Conservation (phyloP, 805 yeast species). For the Saturnispora quitensis region DNA sequence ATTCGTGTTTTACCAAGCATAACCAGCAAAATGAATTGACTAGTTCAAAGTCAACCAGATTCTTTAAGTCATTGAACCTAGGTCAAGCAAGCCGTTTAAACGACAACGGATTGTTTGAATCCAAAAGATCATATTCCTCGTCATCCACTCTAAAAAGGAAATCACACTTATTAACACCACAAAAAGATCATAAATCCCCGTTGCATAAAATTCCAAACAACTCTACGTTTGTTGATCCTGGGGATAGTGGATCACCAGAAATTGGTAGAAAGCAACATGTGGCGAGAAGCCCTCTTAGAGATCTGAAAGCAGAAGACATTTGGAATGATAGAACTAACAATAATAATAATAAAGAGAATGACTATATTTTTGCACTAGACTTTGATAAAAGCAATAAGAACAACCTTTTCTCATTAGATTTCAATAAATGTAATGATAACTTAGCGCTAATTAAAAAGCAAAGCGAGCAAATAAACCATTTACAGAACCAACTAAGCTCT, state of each 20-base stretch:
- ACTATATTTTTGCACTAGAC: slow-evolving; percentile 1
- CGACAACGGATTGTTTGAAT: slow-evolving; percentile 10
- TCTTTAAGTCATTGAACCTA: slow-evolving; percentile 28
- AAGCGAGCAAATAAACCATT: background rate
- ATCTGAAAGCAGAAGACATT: slow-evolving; percentile 8
- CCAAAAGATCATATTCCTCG: background rate
- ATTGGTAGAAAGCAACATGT: slow-evolving; percentile 17
- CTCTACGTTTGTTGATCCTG: background rate
- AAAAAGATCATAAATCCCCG: slow-evolving; percentile 17
- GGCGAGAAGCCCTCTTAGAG: slow-evolving; percentile 13
- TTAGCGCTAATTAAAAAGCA: background rate
- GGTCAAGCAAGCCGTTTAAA: slow-evolving; percentile 46
- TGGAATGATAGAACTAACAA: slow-evolving; percentile 9
- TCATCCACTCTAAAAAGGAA: slow-evolving; percentile 6
- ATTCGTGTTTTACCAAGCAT: slow-evolving; percentile 8
- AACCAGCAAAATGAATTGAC: slow-evolving; percentile 2
- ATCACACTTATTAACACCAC: slow-evolving; percentile 11
- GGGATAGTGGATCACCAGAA: slow-evolving; percentile 20
- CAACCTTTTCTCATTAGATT: background rate
- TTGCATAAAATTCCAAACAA: slow-evolving; percentile 12
- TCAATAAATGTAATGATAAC: background rate
- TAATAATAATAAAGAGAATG: slow-evolving; percentile 8
- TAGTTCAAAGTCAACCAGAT: slow-evolving; percentile 11
- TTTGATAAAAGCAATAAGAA: background rate
- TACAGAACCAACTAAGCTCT: slow-evolving; percentile 1